phyloP scores from a whole-genome alignment of 176 grass and related monocot genomes.

The Dendrocalamus sinicus region DNA sequence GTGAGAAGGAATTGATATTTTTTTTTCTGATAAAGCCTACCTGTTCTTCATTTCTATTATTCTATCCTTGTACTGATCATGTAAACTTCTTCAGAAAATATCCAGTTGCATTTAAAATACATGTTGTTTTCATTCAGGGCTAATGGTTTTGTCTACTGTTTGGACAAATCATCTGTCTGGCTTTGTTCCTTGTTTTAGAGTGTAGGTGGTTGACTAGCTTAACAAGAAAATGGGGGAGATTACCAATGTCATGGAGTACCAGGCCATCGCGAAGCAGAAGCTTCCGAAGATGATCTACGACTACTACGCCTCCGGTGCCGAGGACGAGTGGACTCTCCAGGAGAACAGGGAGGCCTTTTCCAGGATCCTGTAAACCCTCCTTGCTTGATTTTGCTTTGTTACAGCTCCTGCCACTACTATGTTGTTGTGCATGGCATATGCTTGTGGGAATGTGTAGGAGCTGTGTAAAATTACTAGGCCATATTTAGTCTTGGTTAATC shows the following conservation, averaged over 20 bases:
- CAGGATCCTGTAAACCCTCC: slow-evolving; percentile 71
- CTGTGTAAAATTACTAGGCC: neutral
- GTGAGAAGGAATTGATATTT: neutral
- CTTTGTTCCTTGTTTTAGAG: slow-evolving; percentile 19
- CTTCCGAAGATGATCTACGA: slow-evolving; percentile 92
- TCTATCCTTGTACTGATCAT: slow-evolving; percentile 8
- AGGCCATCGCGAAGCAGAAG: slow-evolving; percentile 87
- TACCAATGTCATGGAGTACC: slow-evolving; percentile 94
- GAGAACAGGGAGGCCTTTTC: slow-evolving; percentile 94
- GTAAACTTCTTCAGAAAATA: neutral
- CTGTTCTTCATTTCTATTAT: neutral
- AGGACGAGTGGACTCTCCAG: slow-evolving; percentile 93
- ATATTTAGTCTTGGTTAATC: neutral
- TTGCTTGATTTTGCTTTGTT: neutral
- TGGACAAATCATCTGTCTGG: neutral
- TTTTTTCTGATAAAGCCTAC: neutral
- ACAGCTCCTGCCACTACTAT: neutral
- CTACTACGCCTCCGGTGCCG: slow-evolving; percentile 90
- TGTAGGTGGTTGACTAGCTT: slow-evolving; percentile 19
- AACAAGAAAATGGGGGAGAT: slow-evolving; percentile 55
- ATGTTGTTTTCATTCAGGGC: neutral
- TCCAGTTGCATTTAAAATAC: neutral
- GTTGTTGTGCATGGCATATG: neutral
- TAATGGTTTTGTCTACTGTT: neutral
- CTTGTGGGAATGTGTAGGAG: neutral